Evolutionary conservation across 495 filamentous ascomycete genomes (phyloP).

Genomic region (Apiosordaria backusii): DNA sequence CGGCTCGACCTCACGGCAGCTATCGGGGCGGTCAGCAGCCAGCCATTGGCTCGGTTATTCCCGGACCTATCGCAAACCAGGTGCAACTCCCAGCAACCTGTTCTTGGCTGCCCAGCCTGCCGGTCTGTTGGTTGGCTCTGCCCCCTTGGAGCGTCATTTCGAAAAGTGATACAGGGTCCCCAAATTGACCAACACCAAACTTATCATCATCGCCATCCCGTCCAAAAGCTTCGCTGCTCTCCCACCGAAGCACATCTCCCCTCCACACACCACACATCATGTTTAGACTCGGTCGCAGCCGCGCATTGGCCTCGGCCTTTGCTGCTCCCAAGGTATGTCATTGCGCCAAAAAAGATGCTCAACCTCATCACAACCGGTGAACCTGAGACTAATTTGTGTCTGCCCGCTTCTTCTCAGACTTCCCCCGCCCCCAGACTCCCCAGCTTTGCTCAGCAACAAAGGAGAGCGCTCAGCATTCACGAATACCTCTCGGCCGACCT

Average conservation of each 20-base stretch:
- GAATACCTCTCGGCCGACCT: slow-evolving; percentile 93
- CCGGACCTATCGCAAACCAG: background rate
- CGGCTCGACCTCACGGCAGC: slow-evolving; percentile 6
- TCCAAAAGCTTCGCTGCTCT: background rate
- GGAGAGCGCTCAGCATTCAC: slow-evolving; percentile 89
- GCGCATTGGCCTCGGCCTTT: slow-evolving; percentile 47
- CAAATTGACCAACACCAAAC: background rate
- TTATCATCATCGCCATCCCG: background rate
- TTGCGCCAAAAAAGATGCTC: background rate
- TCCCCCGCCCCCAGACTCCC: slow-evolving; percentile 44
- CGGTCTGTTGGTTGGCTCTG: background rate
- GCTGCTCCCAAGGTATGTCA: slow-evolving; percentile 44
- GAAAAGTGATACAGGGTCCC: slow-evolving; percentile 3
- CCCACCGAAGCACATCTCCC: background rate
- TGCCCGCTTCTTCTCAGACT: slow-evolving; percentile 20
- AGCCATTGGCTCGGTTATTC: slow-evolving; percentile 6
- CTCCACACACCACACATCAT: slow-evolving; percentile 27
- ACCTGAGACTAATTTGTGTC: slow-evolving; percentile 9
- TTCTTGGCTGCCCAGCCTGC: background rate
- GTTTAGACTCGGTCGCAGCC: slow-evolving; percentile 48
- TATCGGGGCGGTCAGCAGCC: background rate
- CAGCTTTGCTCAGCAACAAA: slow-evolving; percentile 56
- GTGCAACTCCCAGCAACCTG: background rate
- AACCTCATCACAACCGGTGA: slow-evolving; percentile 12
- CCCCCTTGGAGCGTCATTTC: slow-evolving; percentile 9